Conservation (phyloP, 23 red algal genomes). For the Gracilaria domingensis region DNA sequence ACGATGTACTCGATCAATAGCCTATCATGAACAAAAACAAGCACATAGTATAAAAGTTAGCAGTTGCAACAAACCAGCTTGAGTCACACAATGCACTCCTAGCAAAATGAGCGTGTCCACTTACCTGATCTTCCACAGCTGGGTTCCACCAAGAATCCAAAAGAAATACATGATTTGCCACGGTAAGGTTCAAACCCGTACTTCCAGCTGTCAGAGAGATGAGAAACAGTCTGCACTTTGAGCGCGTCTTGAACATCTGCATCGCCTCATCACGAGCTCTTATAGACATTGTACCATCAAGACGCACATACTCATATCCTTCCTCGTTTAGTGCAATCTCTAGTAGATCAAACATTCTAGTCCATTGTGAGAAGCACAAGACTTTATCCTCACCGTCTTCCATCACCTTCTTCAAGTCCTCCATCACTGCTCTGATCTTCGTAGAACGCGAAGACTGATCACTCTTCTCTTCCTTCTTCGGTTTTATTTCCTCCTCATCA, state of each 20-base stretch:
- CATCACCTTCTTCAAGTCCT: background rate
- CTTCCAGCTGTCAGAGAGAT: slow-evolving; percentile 82
- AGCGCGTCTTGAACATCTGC: slow-evolving; percentile 23
- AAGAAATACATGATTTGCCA: slow-evolving; percentile 84
- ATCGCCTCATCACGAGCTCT: slow-evolving; percentile 58
- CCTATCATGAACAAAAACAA: slow-evolving; percentile 16
- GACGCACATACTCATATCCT: slow-evolving; percentile 40
- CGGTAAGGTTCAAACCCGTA: slow-evolving; percentile 87
- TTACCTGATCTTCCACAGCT: slow-evolving; percentile 79
- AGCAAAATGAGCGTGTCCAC: background rate
- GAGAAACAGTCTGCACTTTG: slow-evolving; percentile 67
- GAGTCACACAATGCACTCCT: no score
- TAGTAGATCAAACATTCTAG: slow-evolving; percentile 79
- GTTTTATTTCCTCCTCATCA: background rate
- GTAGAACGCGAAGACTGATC: slow-evolving; percentile 1
- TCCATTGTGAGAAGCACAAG: slow-evolving; percentile 94
- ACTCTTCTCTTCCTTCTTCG: slow-evolving; percentile 5
- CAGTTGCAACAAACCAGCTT: no score
- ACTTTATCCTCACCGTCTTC: slow-evolving; percentile 47
- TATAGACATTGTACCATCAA: slow-evolving; percentile 67
- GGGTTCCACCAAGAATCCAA: slow-evolving; percentile 97
- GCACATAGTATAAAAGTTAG: no score
- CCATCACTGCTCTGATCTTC: slow-evolving; percentile 57
- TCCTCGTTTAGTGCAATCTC: slow-evolving; percentile 49
- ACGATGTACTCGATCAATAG: slow-evolving; percentile 83